Conservation (phyloP, 2,329 filamentous ascomycete genomes). For the Sclerotinia spermophila region DNA sequence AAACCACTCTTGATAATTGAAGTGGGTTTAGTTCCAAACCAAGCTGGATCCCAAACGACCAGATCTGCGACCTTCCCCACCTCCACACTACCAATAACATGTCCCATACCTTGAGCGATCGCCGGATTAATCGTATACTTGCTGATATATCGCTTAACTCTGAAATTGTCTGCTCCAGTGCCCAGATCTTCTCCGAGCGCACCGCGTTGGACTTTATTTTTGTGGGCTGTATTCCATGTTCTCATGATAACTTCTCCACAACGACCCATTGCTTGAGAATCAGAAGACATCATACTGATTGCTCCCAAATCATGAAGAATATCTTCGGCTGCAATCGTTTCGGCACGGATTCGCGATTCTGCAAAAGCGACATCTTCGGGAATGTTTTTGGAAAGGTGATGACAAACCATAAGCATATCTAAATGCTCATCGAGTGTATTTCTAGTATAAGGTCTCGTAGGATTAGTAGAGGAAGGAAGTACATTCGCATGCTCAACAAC, state of each 20-base stretch:
- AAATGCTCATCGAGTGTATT: slow-evolving; percentile 96
- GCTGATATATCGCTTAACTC: slow-evolving; percentile 87
- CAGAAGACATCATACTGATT: slow-evolving; percentile 96
- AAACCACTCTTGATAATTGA: slow-evolving; percentile 84
- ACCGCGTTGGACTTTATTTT: slow-evolving; percentile 88
- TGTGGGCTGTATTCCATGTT: slow-evolving; percentile 96
- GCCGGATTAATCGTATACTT: slow-evolving; percentile 98
- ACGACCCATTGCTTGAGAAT: slow-evolving; percentile 95
- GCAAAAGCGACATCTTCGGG: slow-evolving; percentile 95
- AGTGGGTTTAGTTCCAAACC: slow-evolving; percentile 83
- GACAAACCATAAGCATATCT: slow-evolving; percentile 98
- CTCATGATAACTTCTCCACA: slow-evolving; percentile 90
- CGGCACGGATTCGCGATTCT: slow-evolving; percentile 87
- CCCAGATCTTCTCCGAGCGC: slow-evolving; percentile 71
- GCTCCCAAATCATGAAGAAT: slow-evolving; percentile 92
- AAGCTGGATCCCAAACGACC: slow-evolving; percentile 78
- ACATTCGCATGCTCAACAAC: slow-evolving; percentile 89
- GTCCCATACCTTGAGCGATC: slow-evolving; percentile 83
- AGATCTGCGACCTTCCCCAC: slow-evolving; percentile 87
- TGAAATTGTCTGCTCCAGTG: slow-evolving; percentile 80
- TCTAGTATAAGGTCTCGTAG: slow-evolving; percentile 81
- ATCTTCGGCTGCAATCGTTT: slow-evolving; percentile 96
- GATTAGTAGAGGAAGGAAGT: slow-evolving; percentile 86
- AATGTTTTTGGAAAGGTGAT: slow-evolving; percentile 88
- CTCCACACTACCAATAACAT: slow-evolving; percentile 82